Conservation (phyloP, 140 eudicot species). For the Ambrosia hybrid region DNA sequence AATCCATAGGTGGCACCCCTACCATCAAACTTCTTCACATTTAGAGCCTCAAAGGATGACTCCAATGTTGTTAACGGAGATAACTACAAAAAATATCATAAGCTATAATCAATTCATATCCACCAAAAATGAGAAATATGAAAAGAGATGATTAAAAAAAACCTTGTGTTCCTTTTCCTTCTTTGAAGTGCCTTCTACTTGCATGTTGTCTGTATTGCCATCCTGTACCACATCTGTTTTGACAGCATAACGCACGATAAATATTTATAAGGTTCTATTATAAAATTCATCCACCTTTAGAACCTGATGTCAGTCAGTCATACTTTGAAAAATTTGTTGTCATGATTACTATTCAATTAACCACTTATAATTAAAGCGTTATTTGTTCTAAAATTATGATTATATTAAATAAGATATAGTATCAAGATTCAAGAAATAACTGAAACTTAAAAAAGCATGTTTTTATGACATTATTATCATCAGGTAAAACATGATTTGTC, state of each 20-base stretch:
- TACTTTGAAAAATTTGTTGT: not conserved
- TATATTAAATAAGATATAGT: not conserved
- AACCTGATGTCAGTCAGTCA: not conserved
- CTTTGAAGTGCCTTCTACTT: constrained; percentile 49
- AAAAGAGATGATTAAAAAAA: constrained; percentile 9
- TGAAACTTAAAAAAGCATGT: not conserved
- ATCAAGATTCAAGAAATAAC: not conserved
- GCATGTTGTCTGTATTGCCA: constrained; percentile 39
- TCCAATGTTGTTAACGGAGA: constrained; percentile 92
- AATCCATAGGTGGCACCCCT: constrained; percentile 7
- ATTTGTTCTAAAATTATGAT: not conserved
- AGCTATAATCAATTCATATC: constrained; percentile 18
- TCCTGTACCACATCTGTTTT: constrained; percentile 57
- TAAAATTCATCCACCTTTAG: not conserved
- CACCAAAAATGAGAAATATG: not conserved
- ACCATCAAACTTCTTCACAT: constrained; percentile 98
- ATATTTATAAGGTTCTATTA: not conserved
- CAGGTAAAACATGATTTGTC: not conserved
- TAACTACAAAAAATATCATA: constrained; percentile 36
- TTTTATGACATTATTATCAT: not conserved
- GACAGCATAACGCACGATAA: not conserved
- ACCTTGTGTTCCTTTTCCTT: constrained; percentile 78
- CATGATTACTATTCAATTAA: no score
- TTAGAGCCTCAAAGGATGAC: constrained; percentile 84
- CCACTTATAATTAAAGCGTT: not conserved